These are phyloP conservation scores for Colletotrichum cordylinicola DNA, from an alignment of 2,329 filamentous ascomycete genomes.

Conservation along the genomic window DNA sequence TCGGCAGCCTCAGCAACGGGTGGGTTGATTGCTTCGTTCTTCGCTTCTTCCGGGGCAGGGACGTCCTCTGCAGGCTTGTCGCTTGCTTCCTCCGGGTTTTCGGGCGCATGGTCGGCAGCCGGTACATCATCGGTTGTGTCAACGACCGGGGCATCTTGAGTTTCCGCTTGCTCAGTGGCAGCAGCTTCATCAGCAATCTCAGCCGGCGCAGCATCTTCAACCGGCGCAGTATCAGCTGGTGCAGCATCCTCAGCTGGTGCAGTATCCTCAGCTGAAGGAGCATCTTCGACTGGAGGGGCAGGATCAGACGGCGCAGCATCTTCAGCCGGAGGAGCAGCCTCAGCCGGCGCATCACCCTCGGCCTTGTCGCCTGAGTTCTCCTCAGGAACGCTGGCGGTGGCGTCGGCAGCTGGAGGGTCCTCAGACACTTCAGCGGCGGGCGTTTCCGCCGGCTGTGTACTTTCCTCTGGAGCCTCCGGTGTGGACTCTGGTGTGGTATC, in stretches of 20 bases:
- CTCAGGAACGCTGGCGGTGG: neutral
- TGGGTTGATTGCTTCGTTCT: neutral
- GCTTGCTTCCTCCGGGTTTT: neutral
- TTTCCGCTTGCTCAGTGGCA: neutral
- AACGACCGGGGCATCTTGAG: neutral
- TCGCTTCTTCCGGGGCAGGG: neutral
- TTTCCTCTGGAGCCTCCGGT: neutral
- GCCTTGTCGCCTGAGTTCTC: neutral
- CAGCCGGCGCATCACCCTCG: neutral
- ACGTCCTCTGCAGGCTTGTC: neutral
- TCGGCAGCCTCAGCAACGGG: neutral
- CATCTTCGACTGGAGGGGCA: neutral
- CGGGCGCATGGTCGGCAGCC: neutral
- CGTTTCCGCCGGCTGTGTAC: neutral
- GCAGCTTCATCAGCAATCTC: neutral
- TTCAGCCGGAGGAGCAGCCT: neutral
- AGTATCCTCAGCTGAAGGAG: neutral
- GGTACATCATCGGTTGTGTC: neutral
- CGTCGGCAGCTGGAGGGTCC: conserved; percentile 10
- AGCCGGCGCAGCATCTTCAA: neutral
- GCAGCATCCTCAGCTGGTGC: neutral
- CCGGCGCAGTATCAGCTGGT: neutral
- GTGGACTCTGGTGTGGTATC: neutral
- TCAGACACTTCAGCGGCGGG: neutral
- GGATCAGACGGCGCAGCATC: neutral